Evolutionary conservation across 2,329 filamentous ascomycete species (phyloP).

Genomic region (Ophiostoma piceae): DNA sequence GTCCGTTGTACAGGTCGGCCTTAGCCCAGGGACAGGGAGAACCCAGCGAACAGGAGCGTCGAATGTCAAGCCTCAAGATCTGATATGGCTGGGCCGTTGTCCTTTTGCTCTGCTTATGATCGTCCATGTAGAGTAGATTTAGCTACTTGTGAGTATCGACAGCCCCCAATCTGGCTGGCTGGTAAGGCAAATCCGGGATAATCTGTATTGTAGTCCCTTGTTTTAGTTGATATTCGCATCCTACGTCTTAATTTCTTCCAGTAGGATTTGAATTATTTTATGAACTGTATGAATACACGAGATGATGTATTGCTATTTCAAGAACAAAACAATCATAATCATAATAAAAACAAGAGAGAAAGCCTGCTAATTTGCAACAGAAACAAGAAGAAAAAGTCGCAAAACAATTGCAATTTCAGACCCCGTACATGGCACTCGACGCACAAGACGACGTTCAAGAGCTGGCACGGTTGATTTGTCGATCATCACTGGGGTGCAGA

Average conservation of each 20-base stretch:
- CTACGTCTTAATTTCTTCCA: too few species aligned
- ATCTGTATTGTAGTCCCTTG: too few species aligned
- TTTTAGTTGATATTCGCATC: too few species aligned
- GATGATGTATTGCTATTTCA: neutral
- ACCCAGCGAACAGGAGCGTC: neutral
- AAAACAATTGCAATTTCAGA: neutral
- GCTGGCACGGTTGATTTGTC: slow-evolving; percentile 13
- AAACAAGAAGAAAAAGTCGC: neutral
- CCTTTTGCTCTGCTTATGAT: slow-evolving; percentile 5
- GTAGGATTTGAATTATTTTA: too few species aligned
- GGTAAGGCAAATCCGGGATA: neutral
- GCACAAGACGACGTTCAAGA: slow-evolving; percentile 10
- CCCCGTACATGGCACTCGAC: neutral
- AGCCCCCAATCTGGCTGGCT: neutral
- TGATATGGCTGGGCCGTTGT: slow-evolving; percentile 4
- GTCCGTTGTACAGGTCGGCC: neutral
- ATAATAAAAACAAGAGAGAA: neutral
- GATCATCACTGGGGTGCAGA: slow-evolving; percentile 15
- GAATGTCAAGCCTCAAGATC: neutral
- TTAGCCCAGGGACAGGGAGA: slow-evolving; percentile 10
- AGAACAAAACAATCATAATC: too few species aligned
- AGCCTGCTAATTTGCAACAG: neutral
- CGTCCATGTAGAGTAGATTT: neutral
- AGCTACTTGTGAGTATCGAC: neutral
- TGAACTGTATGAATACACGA: too few species aligned